Percentiles rank a stretch among this genome's conserved stretches.
These are phyloP conservation scores for Penicillium sp. DNA, from an alignment of 2,329 filamentous ascomycete species.

Conservation along the genomic window DNA sequence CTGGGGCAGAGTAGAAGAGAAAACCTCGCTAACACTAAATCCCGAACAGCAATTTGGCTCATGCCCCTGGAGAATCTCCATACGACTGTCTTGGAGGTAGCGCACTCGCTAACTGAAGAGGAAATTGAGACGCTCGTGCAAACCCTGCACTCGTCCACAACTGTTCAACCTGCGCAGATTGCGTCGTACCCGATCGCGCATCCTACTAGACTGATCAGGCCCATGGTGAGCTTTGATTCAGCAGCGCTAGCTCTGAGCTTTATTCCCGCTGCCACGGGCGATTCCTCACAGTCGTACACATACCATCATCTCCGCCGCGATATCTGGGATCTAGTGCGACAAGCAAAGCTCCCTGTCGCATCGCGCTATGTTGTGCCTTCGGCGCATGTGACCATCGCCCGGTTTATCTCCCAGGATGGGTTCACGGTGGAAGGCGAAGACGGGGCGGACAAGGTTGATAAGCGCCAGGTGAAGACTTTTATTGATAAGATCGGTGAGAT, in stretches of 20 bases:
- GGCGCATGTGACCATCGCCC: slow-evolving; percentile 1
- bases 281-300: slow-evolving; percentile 64
- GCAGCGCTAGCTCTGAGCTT: slow-evolving; percentile 85
- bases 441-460: slow-evolving; percentile 40
- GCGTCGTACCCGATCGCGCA: slow-evolving; percentile 68
- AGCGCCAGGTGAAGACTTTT: slow-evolving; percentile 64
- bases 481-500: slow-evolving; percentile 74
- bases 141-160: background rate
- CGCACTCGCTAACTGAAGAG: slow-evolving; percentile 73
- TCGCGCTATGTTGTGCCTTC: slow-evolving; percentile 76
- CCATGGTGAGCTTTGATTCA: slow-evolving; percentile 80
- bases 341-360: slow-evolving; percentile 68
- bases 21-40: too few species aligned
- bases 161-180: slow-evolving; percentile 47
- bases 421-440: slow-evolving; percentile 46
- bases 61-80: slow-evolving; percentile 83
- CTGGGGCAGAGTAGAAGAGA: background rate
- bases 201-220: slow-evolving; percentile 76
- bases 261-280: slow-evolving; percentile 71
- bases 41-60: slow-evolving; percentile 71
- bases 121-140: slow-evolving; percentile 52
- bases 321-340: slow-evolving; percentile 66
- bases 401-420: slow-evolving; percentile 64
- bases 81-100: slow-evolving; percentile 79
- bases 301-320: slow-evolving; percentile 89